Percentiles rank a stretch among this genome's conserved stretches.
Conservation (phyloP, 352 stramenopile genomes). For the Phytophthora megakarya region DNA sequence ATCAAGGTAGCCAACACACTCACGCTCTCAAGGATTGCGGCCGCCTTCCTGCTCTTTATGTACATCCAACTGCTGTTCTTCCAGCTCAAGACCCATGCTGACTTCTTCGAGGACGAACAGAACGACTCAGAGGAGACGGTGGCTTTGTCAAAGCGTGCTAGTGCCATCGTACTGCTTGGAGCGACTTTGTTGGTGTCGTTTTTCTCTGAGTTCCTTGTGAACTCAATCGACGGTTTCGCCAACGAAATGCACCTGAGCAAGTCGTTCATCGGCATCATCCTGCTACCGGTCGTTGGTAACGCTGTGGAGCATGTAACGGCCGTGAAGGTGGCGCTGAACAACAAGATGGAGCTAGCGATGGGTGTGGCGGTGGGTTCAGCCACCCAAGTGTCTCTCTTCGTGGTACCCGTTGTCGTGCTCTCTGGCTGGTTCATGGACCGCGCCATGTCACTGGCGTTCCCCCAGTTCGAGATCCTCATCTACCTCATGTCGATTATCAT, state of each 20-base stretch:
- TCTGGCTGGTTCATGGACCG: conserved; percentile 93
- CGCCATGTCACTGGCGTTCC: conserved; percentile 96
- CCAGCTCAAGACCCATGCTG: conserved; percentile 93
- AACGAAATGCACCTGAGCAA: conserved; percentile 72
- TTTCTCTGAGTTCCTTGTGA: conserved; percentile 94
- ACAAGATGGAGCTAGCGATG: conserved; percentile 99
- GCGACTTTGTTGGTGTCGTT: conserved; percentile 92
- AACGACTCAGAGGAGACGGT: conserved; percentile 69
- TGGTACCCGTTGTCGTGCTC: conserved; percentile 95
- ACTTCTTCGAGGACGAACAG: conserved; percentile 89
- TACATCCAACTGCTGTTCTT: conserved; percentile 97
- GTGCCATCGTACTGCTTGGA: conserved; percentile 76
- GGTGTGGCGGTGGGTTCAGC: conserved; percentile 97
- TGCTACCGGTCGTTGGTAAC: conserved; percentile 98
- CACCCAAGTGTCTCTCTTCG: conserved; percentile 97
- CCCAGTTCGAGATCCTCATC: conserved; percentile 95
- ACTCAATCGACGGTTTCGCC: conserved; percentile 82
- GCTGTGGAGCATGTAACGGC: conserved; percentile 98
- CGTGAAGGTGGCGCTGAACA: conserved; percentile 96
- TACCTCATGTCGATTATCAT: conserved; percentile 97
- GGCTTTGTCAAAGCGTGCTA: conserved; percentile 78
- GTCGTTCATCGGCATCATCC: conserved; percentile 94
- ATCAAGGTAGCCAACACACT: conserved; percentile 68
- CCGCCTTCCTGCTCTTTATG: conserved; percentile 88
- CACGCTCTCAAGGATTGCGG: conserved; percentile 78